Conservation (phyloP, 192 early-diverging fungal species). For the Irineochytrium annulatum region DNA sequence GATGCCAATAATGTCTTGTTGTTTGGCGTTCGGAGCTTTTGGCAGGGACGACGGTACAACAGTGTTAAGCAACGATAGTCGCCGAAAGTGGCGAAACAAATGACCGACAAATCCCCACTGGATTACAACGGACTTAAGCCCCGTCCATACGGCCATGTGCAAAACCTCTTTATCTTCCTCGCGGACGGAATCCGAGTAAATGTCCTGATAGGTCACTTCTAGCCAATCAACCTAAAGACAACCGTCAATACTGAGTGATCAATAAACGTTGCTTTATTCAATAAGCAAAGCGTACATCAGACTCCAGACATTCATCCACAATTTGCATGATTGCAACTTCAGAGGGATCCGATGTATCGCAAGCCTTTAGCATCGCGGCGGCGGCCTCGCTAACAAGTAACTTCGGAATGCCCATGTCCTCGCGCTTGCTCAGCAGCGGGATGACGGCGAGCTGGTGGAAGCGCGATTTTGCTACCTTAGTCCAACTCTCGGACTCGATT, state of each 20-base stretch:
- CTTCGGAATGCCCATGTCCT: too few species aligned
- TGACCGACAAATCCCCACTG: not conserved
- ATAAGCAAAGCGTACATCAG: too few species aligned
- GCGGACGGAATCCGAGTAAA: conserved; percentile 12
- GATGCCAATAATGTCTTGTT: not conserved
- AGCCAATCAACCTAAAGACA: too few species aligned
- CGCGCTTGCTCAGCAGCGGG: too few species aligned
- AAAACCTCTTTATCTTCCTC: conserved; percentile 6
- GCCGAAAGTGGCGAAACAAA: conserved; percentile 16
- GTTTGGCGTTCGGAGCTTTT: not conserved
- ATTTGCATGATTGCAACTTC: conserved; percentile 3
- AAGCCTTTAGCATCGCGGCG: too few species aligned
- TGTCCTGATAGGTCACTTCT: conserved; percentile 14
- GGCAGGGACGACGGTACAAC: not conserved
- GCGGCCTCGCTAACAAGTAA: too few species aligned
- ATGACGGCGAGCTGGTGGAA: too few species aligned
- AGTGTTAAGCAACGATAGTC: conserved; percentile 9
- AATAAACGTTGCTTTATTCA: too few species aligned
- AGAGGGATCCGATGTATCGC: too few species aligned
- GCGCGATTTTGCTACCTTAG: too few species aligned
- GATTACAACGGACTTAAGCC: not conserved
- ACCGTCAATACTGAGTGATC: too few species aligned
- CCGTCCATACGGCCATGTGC: conserved; percentile 4
- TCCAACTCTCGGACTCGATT: too few species aligned
- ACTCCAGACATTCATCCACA: conserved; percentile 8